A percentile compares a stretch with the other conserved stretches of the same genome.
Evolutionary conservation across 192 early-diverging fungal species (phyloP).

Genomic region (Gigaspora rosea): DNA sequence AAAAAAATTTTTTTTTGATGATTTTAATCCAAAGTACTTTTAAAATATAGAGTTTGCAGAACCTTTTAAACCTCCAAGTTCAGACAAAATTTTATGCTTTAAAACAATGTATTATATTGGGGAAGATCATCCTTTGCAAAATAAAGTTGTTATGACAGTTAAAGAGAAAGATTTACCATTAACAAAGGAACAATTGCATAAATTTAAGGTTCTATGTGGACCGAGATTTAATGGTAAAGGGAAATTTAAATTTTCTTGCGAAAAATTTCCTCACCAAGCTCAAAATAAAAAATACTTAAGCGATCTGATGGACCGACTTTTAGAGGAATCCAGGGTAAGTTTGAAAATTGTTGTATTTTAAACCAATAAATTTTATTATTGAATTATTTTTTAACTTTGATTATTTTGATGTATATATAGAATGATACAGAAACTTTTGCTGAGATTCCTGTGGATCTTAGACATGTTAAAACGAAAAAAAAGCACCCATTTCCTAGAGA

Average conservation of each 20-base stretch:
- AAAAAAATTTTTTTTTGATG: too few relatives aligned
- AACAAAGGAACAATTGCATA: slow-evolving; percentile 53
- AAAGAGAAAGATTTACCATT: slow-evolving; percentile 47
- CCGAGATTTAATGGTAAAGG: slow-evolving; percentile 55
- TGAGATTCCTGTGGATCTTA: slow-evolving; percentile 26
- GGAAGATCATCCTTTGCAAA: slow-evolving; percentile 53
- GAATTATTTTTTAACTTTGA: not conserved
- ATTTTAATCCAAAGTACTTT: too few relatives aligned
- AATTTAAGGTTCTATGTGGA: slow-evolving; percentile 63
- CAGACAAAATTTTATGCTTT: slow-evolving; percentile 51
- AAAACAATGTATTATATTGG: slow-evolving; percentile 53
- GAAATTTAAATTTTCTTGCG: slow-evolving; percentile 56
- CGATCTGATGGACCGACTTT: slow-evolving; percentile 50
- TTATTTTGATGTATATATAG: not conserved
- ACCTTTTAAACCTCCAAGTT: slow-evolving; percentile 52
- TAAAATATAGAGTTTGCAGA: slow-evolving; percentile 48
- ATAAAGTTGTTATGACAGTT: slow-evolving; percentile 56
- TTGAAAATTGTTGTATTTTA: not conserved
- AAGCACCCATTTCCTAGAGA: not conserved
- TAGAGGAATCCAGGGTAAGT: slow-evolving; percentile 58
- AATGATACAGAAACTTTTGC: slow-evolving; percentile 20
- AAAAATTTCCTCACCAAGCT: slow-evolving; percentile 52
- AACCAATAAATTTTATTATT: not conserved
- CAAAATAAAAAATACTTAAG: slow-evolving; percentile 64
- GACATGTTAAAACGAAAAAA: slow-evolving; percentile 22